A percentile compares a stretch with the other conserved stretches of the same genome.
phyloP scores from a whole-genome alignment of 805 yeast genomes.

The Candida montana region DNA sequence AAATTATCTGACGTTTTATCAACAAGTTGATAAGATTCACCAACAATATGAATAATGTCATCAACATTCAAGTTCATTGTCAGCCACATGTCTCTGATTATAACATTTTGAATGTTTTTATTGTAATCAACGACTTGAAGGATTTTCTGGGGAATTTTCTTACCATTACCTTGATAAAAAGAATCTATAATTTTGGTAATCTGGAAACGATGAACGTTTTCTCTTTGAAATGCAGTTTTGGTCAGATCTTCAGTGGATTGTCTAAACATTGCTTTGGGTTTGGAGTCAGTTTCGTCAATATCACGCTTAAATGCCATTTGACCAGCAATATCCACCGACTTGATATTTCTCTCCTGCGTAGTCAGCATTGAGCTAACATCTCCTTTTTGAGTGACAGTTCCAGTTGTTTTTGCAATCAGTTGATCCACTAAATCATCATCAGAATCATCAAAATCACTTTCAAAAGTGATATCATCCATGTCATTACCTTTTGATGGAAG shows the following conservation, averaged over 20 bases:
- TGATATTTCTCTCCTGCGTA: slow-evolving; percentile 21
- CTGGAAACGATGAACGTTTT: slow-evolving; percentile 45
- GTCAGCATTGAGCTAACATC: slow-evolving; percentile 5
- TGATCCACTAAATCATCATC: slow-evolving; percentile 19
- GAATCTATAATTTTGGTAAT: slow-evolving; percentile 31
- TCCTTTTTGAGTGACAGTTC: slow-evolving; percentile 2
- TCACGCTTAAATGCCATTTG: slow-evolving; percentile 19
- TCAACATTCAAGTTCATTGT: slow-evolving; percentile 40
- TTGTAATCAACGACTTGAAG: slow-evolving; percentile 43
- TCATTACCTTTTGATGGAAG: slow-evolving; percentile 9
- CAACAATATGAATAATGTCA: slow-evolving; percentile 61
- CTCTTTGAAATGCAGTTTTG: slow-evolving; percentile 38
- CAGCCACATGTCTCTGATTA: slow-evolving; percentile 60
- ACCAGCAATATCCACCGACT: slow-evolving; percentile 19
- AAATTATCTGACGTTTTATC: slow-evolving; percentile 53
- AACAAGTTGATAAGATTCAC: slow-evolving; percentile 36
- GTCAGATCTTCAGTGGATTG: slow-evolving; percentile 25
- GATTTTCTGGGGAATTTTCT: slow-evolving; percentile 42
- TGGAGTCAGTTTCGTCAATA: slow-evolving; percentile 20
- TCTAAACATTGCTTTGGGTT: slow-evolving; percentile 8
- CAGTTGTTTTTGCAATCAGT: slow-evolving; percentile 12
- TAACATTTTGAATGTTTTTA: slow-evolving; percentile 32
- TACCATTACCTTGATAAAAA: slow-evolving; percentile 27
- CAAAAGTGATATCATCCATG: slow-evolving; percentile 9
- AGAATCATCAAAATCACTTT: slow-evolving; percentile 10